Percentiles rank a stretch among this genome's conserved stretches.
These are phyloP conservation scores for Purshia tridentata DNA, from an alignment of 306 rosid species.

Conservation along the genomic window DNA sequence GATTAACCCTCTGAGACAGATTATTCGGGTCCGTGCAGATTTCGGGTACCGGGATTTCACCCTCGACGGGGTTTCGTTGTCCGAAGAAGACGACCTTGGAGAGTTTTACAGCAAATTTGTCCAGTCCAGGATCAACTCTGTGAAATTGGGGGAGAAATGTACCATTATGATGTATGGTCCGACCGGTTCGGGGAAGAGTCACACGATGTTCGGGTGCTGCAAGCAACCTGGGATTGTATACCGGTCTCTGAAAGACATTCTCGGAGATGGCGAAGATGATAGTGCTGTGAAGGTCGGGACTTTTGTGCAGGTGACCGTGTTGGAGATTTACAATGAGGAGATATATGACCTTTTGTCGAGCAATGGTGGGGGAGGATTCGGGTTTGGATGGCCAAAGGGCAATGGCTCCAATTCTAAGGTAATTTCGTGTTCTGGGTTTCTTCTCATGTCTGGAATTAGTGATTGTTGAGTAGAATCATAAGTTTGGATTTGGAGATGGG, in stretches of 20 bases:
- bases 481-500: not conserved
- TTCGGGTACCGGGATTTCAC: conserved; percentile 91
- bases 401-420: conserved; percentile 69
- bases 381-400: conserved; percentile 87
- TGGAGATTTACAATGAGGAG: conserved; percentile 97
- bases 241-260: conserved; percentile 76
- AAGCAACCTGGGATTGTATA: conserved; percentile 94
- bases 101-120: conserved; percentile 69
- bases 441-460: not conserved
- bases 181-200: conserved; percentile 97
- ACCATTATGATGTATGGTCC: conserved; percentile 99
- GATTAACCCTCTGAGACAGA: conserved; percentile 45
- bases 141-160: conserved; percentile 82
- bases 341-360: conserved; percentile 78
- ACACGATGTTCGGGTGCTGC: conserved; percentile 87
- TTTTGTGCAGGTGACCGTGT: conserved; percentile 89
- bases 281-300: conserved; percentile 41
- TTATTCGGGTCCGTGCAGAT: conserved; percentile 78
- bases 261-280: conserved; percentile 57
- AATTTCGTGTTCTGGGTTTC: conserved; percentile 1
- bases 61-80: conserved; percentile 86
- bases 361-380: conserved; percentile 67
- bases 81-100: conserved; percentile 81
- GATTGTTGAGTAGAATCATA: not conserved
- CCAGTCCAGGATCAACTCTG: conserved; percentile 70